Evolutionary conservation across 2,329 filamentous ascomycete genomes (phyloP).

Genomic region (Paraconiothyrium sp.): DNA sequence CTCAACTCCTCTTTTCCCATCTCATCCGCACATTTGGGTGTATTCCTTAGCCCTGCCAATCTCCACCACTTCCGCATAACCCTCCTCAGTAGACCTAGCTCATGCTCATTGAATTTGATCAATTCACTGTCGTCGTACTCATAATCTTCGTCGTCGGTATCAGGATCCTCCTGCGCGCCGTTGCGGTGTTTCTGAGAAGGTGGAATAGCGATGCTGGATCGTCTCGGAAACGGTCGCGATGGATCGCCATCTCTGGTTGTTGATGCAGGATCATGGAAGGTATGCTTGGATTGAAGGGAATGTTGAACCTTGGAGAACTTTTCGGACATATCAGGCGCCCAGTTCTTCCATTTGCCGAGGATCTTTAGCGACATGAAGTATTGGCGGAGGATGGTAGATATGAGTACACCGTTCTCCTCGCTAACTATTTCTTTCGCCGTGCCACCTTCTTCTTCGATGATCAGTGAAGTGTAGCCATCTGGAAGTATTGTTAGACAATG

Average conservation of each 20-base stretch:
- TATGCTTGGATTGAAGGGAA: constrained; percentile 64
- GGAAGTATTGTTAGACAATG: constrained; percentile 22
- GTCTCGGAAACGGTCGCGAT: constrained; percentile 21
- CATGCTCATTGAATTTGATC: constrained; percentile 39
- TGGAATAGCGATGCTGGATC: constrained; percentile 7
- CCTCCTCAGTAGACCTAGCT: constrained; percentile 71
- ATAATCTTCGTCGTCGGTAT: constrained; percentile 52
- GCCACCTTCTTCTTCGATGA: constrained; percentile 80
- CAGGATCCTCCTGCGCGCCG: constrained; percentile 35
- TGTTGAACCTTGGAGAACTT: constrained; percentile 75
- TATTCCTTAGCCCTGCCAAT: constrained; percentile 68
- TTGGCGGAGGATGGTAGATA: constrained; percentile 86
- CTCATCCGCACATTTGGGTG: constrained; percentile 61
- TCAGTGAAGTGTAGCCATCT: constrained; percentile 80
- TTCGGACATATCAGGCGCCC: constrained; percentile 67
- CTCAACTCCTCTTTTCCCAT: constrained; percentile 68
- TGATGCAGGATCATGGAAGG: constrained; percentile 50
- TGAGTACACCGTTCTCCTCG: constrained; percentile 87
- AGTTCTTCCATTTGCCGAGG: constrained; percentile 79
- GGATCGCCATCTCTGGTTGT: constrained; percentile 43
- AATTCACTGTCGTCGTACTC: constrained; percentile 57
- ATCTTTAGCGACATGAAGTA: constrained; percentile 90
- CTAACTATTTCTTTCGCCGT: constrained; percentile 79
- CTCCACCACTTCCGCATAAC: constrained; percentile 79
- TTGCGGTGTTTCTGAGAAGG: background rate